Base-by-base conservation (phyloP, 257 asterid genomes). In the Lantana camara region DNA sequence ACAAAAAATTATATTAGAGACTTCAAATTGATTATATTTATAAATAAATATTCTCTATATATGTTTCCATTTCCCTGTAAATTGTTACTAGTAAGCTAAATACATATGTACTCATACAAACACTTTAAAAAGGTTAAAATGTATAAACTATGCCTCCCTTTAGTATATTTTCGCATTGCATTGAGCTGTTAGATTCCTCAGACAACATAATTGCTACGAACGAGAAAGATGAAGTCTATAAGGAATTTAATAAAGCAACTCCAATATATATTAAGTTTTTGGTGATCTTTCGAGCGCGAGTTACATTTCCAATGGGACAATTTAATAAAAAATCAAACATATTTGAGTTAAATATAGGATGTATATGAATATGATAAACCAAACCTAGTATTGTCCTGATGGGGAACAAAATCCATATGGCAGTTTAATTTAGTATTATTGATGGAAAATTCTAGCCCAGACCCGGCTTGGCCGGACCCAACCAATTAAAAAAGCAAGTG, bases 131-230 rank as follows among this genome's bases (percentile, higher is more conserved):
- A 35, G 47, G 13, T 0, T 3, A 41, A 4, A 4, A 41, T 13
- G 1, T 14, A 41, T 41, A 41, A 41, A 41, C 47, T 41, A 41
- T 35, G 29, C 20, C 20, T 34, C 15, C 20, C 46, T 9, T 37
- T 35, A 40, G 64, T 38, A 59, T 60, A 17, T 63, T 29, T n/a
- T 63, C 57, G 49, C 23, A 47, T 19, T 27, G 58, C 47, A 63
- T 63, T 63, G 68, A 63, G 68, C 68, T 48, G 68, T 46, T 42
- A 16, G 57, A 47, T 63, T 38, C 68, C 30, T 35, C 58, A 63
- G 65, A 63, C 68, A 47, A 19, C n/a, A 48, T 48, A 48, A 48
- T 63, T 47, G 57, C 57, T 10, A 46, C 10, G 29, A 45, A 30
- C 7, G 32, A 47, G 11, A 13, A 57, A 17, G 16, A 9, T 56